Evolutionary conservation across 345 rosid genomes (phyloP), one percentile per base, ranked within the genome.

Genomic region (Boechera retrofracta): DNA sequence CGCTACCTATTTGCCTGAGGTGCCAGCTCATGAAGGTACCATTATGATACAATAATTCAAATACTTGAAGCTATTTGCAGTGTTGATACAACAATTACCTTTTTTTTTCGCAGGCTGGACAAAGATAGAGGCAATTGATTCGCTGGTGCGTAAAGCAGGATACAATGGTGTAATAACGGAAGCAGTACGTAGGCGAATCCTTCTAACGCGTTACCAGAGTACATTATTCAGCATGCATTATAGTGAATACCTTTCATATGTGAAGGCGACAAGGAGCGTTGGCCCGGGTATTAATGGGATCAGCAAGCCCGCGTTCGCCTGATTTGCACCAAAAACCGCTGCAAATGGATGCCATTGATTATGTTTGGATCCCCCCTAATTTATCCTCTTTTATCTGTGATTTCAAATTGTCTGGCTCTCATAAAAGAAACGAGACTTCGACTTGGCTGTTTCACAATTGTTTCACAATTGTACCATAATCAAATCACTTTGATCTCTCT

Each of bases 1-100:
- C 71, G 99, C 98, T 53, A 95, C 99, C 41, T 95, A 95, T 75
- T 74, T 95, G 85, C 99, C 99, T 65, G 99, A 95, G 79, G 98
- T 95, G 66, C 88, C 99, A 75, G 97, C 97, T 60, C 94, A 92
- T 71, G 99, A 95, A 95, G 98, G 99, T 77, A 77, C 67, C 5
- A 28, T 18, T 16, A 44, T 44, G 56, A 32, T 69, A 57, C 59
- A 45, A 24, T 8, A 59, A 1, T 38, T 3, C 29, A 69, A 66
- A 16, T 64, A 7, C 10, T 65, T 33, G 49, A 53, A 24, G 33
- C 62, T 53, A 24, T 26, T 21, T 57, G 64, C 35, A 21, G 18
- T 2, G 18, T 44, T 45, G 15, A 45, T 58, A 42, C 36, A 61
- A 49, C 7, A 0, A 6, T 18, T 33, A 15, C 24, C 6, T 11